A percentile compares a stretch with the other conserved stretches of the same genome.
These are phyloP conservation scores for Boletus mariae DNA, from an alignment of 1,284 basidiomycete species.

Conservation along the genomic window DNA sequence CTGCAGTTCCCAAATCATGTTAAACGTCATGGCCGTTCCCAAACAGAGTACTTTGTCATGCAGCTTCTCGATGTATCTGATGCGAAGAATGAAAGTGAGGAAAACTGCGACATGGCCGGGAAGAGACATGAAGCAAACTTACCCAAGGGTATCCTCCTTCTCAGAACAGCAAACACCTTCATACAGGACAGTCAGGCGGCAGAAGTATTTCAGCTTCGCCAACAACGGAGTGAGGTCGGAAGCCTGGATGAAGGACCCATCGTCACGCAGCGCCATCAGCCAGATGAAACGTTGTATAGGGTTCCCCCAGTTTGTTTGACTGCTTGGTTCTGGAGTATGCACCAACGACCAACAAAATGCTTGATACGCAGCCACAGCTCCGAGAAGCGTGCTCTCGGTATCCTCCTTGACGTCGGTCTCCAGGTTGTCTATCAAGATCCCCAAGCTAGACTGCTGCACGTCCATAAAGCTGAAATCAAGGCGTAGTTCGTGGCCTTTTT, in stretches of 20 bases:
- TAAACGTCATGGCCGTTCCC: neutral
- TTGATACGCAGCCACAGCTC: slow-evolving; percentile 3
- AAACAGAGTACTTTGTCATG: neutral
- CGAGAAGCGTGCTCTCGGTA: no score
- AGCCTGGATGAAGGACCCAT: slow-evolving; percentile 6
- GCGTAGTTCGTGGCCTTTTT: no score
- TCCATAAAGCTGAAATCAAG: no score
- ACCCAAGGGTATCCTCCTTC: neutral
- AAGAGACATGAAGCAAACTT: neutral
- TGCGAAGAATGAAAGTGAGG: no score
- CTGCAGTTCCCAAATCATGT: slow-evolving; percentile 8
- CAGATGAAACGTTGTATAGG: slow-evolving; percentile 5
- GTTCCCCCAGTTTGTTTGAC: neutral
- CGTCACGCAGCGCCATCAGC: slow-evolving; percentile 4
- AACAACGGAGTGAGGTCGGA: neutral
- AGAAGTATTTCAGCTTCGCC: slow-evolving; percentile 15
- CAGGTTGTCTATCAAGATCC: no score
- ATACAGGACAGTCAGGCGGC: neutral
- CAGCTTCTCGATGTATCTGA: neutral
- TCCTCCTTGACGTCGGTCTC: no score
- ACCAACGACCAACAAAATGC: slow-evolving; percentile 8
- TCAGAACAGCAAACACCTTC: neutral
- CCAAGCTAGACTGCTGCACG: no score
- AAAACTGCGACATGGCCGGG: no score
- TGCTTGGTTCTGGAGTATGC: neutral